phyloP scores from a whole-genome alignment of 2,329 filamentous ascomycete genomes.

The Penicillium occitanis region DNA sequence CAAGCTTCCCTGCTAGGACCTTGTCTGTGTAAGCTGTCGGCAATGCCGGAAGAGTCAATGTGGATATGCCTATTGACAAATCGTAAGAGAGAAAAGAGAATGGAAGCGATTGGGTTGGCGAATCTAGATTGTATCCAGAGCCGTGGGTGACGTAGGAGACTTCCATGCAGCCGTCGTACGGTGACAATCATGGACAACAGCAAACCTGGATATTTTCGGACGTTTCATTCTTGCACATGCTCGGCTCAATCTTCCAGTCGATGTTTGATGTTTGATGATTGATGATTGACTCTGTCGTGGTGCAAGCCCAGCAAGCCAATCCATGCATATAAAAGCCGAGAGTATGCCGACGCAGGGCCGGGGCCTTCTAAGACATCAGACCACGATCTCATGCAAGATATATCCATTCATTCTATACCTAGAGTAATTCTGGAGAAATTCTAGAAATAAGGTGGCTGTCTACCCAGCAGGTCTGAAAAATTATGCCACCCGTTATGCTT shows the following conservation, averaged over 20 bases:
- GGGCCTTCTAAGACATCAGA: not conserved
- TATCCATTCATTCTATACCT: not conserved
- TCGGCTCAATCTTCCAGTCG: not conserved
- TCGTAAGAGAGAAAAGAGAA: not conserved
- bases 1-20: not conserved
- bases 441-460: not conserved
- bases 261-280: not conserved
- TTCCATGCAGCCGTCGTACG: constrained; percentile 7
- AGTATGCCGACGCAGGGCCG: not conserved
- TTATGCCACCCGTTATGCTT: not conserved
- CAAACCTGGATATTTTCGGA: not conserved
- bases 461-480: not conserved
- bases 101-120: not conserved
- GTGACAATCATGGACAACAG: not conserved
- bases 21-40: constrained; percentile 2
- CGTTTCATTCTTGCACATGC: not conserved
- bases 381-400: not conserved
- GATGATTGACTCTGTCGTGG: not conserved
- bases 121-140: not conserved
- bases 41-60: constrained; percentile 2
- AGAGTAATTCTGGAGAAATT: not conserved
- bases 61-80: not conserved
- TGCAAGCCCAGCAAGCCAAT: not conserved
- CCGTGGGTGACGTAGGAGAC: constrained; percentile 8
- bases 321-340: not conserved